Percentiles rank a stretch among this genome's conserved stretches.
phyloP scores from a whole-genome alignment of 2,329 filamentous ascomycete genomes.

The Drechslera avenae region DNA sequence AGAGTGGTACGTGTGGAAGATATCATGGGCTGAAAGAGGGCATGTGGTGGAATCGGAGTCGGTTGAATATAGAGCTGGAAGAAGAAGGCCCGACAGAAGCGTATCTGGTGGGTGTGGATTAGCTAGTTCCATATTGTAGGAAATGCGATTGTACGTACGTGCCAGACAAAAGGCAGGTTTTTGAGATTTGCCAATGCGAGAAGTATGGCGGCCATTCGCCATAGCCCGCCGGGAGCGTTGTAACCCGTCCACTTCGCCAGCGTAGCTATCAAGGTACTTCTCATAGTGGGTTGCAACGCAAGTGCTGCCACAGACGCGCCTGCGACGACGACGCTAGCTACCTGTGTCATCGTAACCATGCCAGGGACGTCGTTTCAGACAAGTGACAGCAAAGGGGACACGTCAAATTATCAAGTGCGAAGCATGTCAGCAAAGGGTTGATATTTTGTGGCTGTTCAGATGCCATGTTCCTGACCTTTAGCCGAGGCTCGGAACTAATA shows the following conservation, averaged over 20 bases:
- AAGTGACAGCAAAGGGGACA: not conserved
- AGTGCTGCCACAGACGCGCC: slow-evolving; percentile 32
- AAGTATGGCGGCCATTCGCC: slow-evolving; percentile 43
- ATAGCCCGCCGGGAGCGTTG: slow-evolving; percentile 40
- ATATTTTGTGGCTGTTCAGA: not conserved
- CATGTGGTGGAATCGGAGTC: slow-evolving; percentile 57
- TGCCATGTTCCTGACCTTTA: not conserved
- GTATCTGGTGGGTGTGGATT: slow-evolving; percentile 41
- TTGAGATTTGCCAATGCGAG: slow-evolving; percentile 67
- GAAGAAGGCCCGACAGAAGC: slow-evolving; percentile 53
- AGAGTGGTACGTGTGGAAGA: slow-evolving; percentile 69
- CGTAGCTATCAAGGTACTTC: slow-evolving; percentile 19
- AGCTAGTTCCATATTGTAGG: not conserved
- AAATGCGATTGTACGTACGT: slow-evolving; percentile 57
- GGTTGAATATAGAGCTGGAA: slow-evolving; percentile 56
- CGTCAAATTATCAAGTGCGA: not conserved
- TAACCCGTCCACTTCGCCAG: slow-evolving; percentile 36
- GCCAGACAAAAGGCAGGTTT: slow-evolving; percentile 76
- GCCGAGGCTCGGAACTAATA: slow-evolving; percentile 10
- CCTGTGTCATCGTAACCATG: slow-evolving; percentile 28
- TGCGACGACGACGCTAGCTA: slow-evolving; percentile 24
- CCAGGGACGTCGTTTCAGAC: not conserved
- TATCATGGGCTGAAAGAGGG: slow-evolving; percentile 75
- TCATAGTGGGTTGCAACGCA: slow-evolving; percentile 27
- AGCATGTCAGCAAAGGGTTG: not conserved